Evolutionary conservation across 2,329 filamentous ascomycete species (phyloP).

Genomic region (Ophiobolus disseminans): DNA sequence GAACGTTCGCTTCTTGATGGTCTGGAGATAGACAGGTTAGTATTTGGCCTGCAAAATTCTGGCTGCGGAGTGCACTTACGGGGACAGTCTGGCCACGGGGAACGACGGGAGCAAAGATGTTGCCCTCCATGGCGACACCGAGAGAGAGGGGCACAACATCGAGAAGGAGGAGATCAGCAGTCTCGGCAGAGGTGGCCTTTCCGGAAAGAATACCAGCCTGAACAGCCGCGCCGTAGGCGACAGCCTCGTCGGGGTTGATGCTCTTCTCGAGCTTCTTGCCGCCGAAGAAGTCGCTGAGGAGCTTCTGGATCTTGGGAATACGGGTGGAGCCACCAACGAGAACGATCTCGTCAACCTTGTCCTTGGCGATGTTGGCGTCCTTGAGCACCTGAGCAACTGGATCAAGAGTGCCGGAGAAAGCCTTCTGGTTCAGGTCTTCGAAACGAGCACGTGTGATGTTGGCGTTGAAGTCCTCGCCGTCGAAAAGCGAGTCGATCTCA

Average conservation of each 20-base stretch:
- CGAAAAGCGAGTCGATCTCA: conserved; percentile 98
- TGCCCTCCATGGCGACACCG: conserved; percentile 99
- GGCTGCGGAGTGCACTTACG: not conserved
- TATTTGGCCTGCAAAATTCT: not conserved
- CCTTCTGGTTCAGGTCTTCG: conserved; percentile 96
- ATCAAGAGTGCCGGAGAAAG: conserved; percentile 91
- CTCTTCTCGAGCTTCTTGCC: conserved; percentile 99
- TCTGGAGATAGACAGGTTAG: conserved; percentile 4
- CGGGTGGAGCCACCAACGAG: conserved; percentile 98
- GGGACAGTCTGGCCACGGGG: conserved; percentile 68
- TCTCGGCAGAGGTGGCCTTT: conserved; percentile 95
- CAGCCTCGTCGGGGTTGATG: conserved; percentile 99
- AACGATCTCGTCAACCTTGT: conserved; percentile 94
- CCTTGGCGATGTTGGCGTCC: conserved; percentile 88
- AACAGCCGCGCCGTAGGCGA: conserved; percentile 97
- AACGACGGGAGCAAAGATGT: conserved; percentile 96
- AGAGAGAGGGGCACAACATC: conserved; percentile 96
- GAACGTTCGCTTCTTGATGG: conserved; percentile 69
- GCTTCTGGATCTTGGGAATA: conserved; percentile 99
- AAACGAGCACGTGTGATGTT: conserved; percentile 98
- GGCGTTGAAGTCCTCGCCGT: conserved; percentile 96
- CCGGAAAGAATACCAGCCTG: conserved; percentile 98
- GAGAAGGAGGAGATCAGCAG: conserved; percentile 89
- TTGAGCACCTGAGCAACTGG: conserved; percentile 97
- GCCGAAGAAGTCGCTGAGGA: conserved; percentile 98